These are phyloP conservation scores for Floccularia luteovirens DNA, from an alignment of 768 basidiomycete species.

Conservation along the genomic window DNA sequence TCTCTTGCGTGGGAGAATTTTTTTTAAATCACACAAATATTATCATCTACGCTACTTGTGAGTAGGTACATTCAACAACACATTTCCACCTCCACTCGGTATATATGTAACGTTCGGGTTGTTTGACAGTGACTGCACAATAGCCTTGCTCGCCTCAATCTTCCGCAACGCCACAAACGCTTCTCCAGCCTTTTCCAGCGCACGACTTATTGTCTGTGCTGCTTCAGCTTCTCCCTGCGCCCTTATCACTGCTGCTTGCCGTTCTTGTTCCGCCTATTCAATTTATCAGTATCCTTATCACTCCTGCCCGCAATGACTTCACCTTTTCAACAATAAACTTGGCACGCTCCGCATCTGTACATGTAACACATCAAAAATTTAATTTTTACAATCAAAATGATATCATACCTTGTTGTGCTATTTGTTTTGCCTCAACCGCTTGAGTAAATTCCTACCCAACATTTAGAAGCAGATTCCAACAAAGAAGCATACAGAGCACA, in stretches of 20 bases:
- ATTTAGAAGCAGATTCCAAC: constrained; percentile 1
- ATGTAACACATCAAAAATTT: constrained; percentile 6
- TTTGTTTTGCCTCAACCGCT: constrained; percentile 99
- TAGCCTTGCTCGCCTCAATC: constrained; percentile 98
- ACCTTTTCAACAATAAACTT: constrained; percentile 99
- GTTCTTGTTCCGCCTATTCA: constrained; percentile 91
- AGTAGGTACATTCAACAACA: constrained; percentile 77
- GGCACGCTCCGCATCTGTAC: constrained; percentile 90
- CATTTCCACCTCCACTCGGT: constrained; percentile 71
- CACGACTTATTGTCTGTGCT: constrained; percentile 84
- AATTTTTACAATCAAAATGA: neutral
- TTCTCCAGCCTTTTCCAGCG: constrained; percentile 91
- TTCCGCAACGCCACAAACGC: constrained; percentile 92
- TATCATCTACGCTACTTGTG: constrained; percentile 39
- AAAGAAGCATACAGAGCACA: constrained; percentile 17
- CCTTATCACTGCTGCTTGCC: constrained; percentile 95
- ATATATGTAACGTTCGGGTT: constrained; percentile 89
- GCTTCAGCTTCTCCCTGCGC: constrained; percentile 99
- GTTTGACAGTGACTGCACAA: constrained; percentile 73
- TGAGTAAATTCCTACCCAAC: constrained; percentile 77
- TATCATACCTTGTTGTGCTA: constrained; percentile 90
- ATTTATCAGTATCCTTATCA: constrained; percentile 7
- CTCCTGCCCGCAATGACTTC: constrained; percentile 1
- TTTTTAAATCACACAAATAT: constrained; percentile 16
- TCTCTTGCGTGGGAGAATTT: constrained; percentile 31